phyloP scores from a whole-genome alignment of 495 filamentous ascomycete genomes.

The Mycothermus thermophilus region DNA sequence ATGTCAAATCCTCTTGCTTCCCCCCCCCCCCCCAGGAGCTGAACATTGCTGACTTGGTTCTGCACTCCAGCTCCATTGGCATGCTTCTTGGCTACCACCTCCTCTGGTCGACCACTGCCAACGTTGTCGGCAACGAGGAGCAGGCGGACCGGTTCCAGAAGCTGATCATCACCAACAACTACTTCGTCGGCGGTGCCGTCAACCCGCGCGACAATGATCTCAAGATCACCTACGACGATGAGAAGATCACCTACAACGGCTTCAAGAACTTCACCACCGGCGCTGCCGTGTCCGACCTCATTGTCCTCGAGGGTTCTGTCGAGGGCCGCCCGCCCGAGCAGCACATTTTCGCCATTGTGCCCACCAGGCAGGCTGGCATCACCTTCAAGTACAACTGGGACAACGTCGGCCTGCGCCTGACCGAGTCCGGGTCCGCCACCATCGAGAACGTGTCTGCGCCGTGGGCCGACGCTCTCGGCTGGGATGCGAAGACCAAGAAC shows the following conservation, averaged over 20 bases:
- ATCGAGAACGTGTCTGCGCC: slow-evolving; percentile 40
- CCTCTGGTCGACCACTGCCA: slow-evolving; percentile 41
- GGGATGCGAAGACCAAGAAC: slow-evolving; percentile 31
- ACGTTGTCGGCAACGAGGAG: slow-evolving; percentile 39
- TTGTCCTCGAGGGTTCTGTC: slow-evolving; percentile 44
- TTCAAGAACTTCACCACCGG: slow-evolving; percentile 51
- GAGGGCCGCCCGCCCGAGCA: slow-evolving; percentile 32
- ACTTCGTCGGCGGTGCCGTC: slow-evolving; percentile 47
- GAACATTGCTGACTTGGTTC: slow-evolving; percentile 4
- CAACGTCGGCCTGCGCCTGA: slow-evolving; percentile 45
- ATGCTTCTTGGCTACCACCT: slow-evolving; percentile 50
- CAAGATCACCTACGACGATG: slow-evolving; percentile 37
- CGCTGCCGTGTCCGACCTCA: slow-evolving; percentile 47
- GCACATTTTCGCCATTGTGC: slow-evolving; percentile 45
- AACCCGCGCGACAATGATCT: slow-evolving; percentile 48
- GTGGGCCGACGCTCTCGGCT: slow-evolving; percentile 46
- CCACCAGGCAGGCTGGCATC: slow-evolving; percentile 40
- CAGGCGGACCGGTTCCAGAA: slow-evolving; percentile 39
- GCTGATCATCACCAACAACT: slow-evolving; percentile 43
- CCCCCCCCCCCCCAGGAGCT: too few species aligned
- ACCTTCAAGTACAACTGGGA: slow-evolving; percentile 47
- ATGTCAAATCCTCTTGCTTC: too few species aligned
- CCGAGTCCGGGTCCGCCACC: slow-evolving; percentile 44
- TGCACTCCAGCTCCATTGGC: slow-evolving; percentile 36
- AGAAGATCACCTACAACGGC: slow-evolving; percentile 41